A percentile compares a stretch with the other conserved stretches of the same genome.
phyloP scores from a whole-genome alignment of 2,329 filamentous ascomycete genomes.

The Metarhizium robertsii region DNA sequence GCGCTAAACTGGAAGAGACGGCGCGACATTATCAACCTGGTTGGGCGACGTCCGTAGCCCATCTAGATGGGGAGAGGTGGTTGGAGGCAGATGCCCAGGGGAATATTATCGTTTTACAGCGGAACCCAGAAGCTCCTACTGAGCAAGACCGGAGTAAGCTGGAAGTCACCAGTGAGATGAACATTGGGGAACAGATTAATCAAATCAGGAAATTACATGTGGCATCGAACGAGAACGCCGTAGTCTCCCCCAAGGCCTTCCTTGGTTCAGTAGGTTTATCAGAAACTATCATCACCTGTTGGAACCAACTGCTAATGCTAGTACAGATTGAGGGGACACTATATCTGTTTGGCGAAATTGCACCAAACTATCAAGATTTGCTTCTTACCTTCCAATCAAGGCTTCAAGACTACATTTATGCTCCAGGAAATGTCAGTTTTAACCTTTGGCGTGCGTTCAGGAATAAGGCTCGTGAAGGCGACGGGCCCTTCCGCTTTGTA shows the following conservation, averaged over 20 bases:
- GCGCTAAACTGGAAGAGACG: conserved; percentile 59
- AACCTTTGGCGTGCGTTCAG: conserved; percentile 73
- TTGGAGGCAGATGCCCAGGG: conserved; percentile 80
- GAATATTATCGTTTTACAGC: conserved; percentile 72
- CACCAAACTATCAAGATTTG: conserved; percentile 62
- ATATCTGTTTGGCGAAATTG: conserved; percentile 79
- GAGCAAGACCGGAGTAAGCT: conserved; percentile 63
- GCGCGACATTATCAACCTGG: conserved; percentile 72
- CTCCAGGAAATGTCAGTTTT: conserved; percentile 68
- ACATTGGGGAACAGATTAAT: conserved; percentile 90
- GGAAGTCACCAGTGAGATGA: conserved; percentile 69
- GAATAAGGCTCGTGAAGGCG: conserved; percentile 61
- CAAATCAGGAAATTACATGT: conserved; percentile 69
- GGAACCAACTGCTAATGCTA: conserved; percentile 11
- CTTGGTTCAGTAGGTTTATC: conserved; percentile 64
- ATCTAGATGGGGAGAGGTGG: conserved; percentile 65
- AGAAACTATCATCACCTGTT: background rate
- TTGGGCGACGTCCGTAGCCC: conserved; percentile 73
- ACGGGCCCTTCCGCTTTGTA: conserved; percentile 77
- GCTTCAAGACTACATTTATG: conserved; percentile 56
- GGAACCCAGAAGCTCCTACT: conserved; percentile 63
- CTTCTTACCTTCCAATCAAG: conserved; percentile 72
- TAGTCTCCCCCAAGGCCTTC: conserved; percentile 75
- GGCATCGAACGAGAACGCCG: conserved; percentile 50
- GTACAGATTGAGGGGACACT: conserved; percentile 76